A percentile compares a stretch with the other conserved stretches of the same genome.
These are phyloP conservation scores for Daedalea quercina DNA, from an alignment of 768 basidiomycete genomes.

Conservation along the genomic window DNA sequence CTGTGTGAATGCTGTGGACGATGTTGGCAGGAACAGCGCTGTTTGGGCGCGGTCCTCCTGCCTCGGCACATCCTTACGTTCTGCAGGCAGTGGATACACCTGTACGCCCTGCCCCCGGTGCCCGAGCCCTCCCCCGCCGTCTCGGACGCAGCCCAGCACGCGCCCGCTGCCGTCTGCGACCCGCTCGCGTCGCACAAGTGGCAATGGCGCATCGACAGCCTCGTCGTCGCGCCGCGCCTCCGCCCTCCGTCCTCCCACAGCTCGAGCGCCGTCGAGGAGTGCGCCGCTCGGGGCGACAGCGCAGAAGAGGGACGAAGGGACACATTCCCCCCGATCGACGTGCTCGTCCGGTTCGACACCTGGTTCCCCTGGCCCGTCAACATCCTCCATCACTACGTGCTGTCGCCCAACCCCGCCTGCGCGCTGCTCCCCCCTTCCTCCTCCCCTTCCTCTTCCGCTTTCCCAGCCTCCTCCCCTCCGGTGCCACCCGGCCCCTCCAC, in stretches of 20 bases:
- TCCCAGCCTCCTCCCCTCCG: too few species aligned
- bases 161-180: constrained; percentile 12
- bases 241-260: too few species aligned
- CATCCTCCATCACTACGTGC: constrained; percentile 53
- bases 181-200: constrained; percentile 43
- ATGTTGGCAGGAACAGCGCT: constrained; percentile 28
- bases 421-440: constrained; percentile 12
- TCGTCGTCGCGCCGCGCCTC: constrained; percentile 32
- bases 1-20: not conserved
- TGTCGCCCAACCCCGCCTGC: constrained; percentile 35
- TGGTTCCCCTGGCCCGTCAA: constrained; percentile 65
- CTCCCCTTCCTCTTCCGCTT: not conserved
- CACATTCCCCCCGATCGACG: constrained; percentile 32
- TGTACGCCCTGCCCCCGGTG: constrained; percentile 30
- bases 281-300: too few species aligned
- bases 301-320: too few species aligned
- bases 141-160: constrained; percentile 11
- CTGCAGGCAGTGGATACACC: constrained; percentile 24
- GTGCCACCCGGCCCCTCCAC: not conserved
- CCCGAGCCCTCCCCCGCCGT: constrained; percentile 35
- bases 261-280: too few species aligned
- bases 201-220: constrained; percentile 52
- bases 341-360: constrained; percentile 55
- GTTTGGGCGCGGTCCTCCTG: constrained; percentile 36
- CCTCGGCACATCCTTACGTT: constrained; percentile 40